A percentile compares a stretch with the other conserved stretches of the same genome.
Conservation (phyloP, 768 basidiomycete species). For the Crucibulum laeve region DNA sequence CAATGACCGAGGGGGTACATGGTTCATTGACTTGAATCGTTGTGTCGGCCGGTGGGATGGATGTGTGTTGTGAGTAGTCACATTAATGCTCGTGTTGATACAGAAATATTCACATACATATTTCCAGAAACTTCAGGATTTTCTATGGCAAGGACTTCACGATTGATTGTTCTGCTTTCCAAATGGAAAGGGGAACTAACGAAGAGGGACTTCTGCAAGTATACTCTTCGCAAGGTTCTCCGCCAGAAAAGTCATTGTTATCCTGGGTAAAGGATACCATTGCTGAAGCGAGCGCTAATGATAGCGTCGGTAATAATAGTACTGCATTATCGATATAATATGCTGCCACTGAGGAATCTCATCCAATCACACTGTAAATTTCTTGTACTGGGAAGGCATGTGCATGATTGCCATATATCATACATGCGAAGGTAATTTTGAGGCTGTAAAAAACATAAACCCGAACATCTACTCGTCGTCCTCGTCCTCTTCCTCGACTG, state of each 20-base stretch:
- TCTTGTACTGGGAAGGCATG: background rate
- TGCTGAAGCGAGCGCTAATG: slow-evolving; percentile 2
- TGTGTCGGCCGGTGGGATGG: slow-evolving; percentile 82
- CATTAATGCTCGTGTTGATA: background rate
- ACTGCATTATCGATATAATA: too few relatives aligned
- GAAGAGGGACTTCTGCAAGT: slow-evolving; percentile 36
- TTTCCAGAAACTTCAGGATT: slow-evolving; percentile 59
- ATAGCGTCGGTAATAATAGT: too few relatives aligned
- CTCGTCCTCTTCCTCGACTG: slow-evolving; percentile 48
- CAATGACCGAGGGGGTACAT: slow-evolving; percentile 55
- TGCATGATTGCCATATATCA: background rate
- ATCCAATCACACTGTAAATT: too few relatives aligned
- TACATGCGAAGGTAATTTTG: background rate
- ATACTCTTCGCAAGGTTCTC: slow-evolving; percentile 32
- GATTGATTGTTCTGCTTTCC: slow-evolving; percentile 57
- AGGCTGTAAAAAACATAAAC: slow-evolving; percentile 4
- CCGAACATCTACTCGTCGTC: slow-evolving; percentile 57
- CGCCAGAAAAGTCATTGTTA: slow-evolving; percentile 31
- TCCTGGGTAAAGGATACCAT: slow-evolving; percentile 48
- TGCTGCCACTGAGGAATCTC: background rate
- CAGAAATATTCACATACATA: background rate
- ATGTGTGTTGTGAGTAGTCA: slow-evolving; percentile 59
- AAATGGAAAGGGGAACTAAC: slow-evolving; percentile 36
- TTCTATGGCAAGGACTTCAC: slow-evolving; percentile 43
- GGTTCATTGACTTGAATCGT: slow-evolving; percentile 74